Base-by-base conservation (phyloP, 192 early-diverging fungal species). In the Umbelopsis sp. region DNA sequence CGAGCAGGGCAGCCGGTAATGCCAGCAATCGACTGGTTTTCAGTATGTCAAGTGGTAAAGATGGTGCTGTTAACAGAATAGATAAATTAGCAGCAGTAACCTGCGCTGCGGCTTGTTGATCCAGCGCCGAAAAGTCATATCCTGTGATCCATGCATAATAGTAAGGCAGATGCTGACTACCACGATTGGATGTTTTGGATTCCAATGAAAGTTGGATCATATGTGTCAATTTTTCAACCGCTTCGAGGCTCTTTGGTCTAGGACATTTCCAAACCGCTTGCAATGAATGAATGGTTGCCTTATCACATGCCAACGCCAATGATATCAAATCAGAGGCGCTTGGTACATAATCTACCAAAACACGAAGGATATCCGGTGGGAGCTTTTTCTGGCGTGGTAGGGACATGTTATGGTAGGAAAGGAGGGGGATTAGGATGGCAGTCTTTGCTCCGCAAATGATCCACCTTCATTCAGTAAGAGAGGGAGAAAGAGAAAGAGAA, bases 231-330 rank as follows among this genome's bases (percentile, higher is more conserved):
- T 36, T 62, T 14, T 62, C 56, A 11, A 62, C 29, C 3, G 24
- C 25, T 36, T 34, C 26, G 2, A 62, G 8, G 11, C 25, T 34
- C 7, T 29, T 62, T 4, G 56, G 56, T 16, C 20, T 11, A 7
- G 56, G 56, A 7, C 56, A 62, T 62, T 31, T 62, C 56, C 56
- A 62, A 29, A 62, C 26, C 10, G 26, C 29, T 62, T 62, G 56
- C 1, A 32, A 14, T 20, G 31, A 29, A 36, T 29, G 31, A 36
- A 32, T 62, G 31, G 56, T 62, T n/a, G 56, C 56, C 14, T 1
- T 34, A 4, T n/a, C 31, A 32, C 56, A 62, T 4, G 56, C 56
- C 17, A 62, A 62, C 0, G 16, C 56, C 10, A 62, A 62, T 36
- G 56, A 22, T 26, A 62, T 20, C 29, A 62, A 36, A 31, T 29